Evolutionary conservation across 2,329 filamentous ascomycete genomes (phyloP).

Genomic region (Tolypocladium endophyticum): DNA sequence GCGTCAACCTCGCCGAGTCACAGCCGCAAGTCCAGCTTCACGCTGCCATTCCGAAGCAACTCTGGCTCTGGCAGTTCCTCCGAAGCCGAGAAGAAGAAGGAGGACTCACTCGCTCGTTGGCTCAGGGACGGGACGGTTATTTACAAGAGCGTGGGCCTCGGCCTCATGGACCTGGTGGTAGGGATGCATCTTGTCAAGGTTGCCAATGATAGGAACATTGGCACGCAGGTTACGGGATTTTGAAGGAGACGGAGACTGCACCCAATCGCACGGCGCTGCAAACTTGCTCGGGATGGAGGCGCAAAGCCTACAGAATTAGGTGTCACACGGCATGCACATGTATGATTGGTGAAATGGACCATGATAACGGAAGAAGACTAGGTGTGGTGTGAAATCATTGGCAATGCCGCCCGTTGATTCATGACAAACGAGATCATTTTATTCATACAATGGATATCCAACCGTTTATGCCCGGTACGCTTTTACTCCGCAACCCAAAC

Average conservation of each 20-base stretch:
- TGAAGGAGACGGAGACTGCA: neutral
- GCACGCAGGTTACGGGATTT: slow-evolving; percentile 33
- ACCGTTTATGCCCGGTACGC: neutral
- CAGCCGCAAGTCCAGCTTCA: slow-evolving; percentile 21
- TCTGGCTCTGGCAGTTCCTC: slow-evolving; percentile 16
- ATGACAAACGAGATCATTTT: slow-evolving; percentile 4
- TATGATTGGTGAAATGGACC: too few relatives aligned
- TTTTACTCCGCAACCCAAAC: slow-evolving; percentile 87
- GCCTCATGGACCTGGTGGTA: slow-evolving; percentile 55
- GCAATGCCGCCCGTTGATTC: neutral
- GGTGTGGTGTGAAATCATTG: neutral
- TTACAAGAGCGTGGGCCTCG: slow-evolving; percentile 58
- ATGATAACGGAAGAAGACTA: too few relatives aligned
- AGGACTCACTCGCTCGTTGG: slow-evolving; percentile 44
- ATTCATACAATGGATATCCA: slow-evolving; percentile 13
- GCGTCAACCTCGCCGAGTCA: slow-evolving; percentile 14
- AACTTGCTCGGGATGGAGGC: neutral
- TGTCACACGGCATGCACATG: too few relatives aligned
- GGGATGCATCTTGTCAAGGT: slow-evolving; percentile 47
- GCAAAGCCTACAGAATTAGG: neutral
- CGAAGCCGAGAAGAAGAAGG: slow-evolving; percentile 30
- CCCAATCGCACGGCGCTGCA: neutral
- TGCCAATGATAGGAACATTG: slow-evolving; percentile 43
- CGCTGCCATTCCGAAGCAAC: slow-evolving; percentile 18
- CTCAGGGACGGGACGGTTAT: slow-evolving; percentile 53